Evolutionary conservation across 805 yeast genomes (phyloP).

Genomic region (Candida nonsorbophila): DNA sequence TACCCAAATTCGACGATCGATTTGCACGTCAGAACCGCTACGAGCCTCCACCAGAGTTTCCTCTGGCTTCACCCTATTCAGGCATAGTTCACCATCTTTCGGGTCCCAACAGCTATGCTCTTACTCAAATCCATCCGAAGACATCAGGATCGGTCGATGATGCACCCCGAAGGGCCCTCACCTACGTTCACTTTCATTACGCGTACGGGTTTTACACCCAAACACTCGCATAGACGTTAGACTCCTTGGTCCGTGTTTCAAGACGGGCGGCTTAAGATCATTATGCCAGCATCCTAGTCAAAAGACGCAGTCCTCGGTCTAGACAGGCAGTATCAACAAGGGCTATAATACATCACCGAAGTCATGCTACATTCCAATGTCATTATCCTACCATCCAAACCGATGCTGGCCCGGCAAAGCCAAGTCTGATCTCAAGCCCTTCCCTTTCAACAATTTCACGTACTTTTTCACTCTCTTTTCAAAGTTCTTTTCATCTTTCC

Average conservation of each 20-base stretch:
- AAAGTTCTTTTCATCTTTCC: conserved; percentile 42
- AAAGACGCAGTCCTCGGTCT: conserved; percentile 29
- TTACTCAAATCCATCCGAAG: conserved; percentile 37
- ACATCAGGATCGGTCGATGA: conserved; percentile 35
- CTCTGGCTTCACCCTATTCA: conserved; percentile 43
- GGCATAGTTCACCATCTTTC: conserved; percentile 42
- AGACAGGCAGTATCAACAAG: conserved; percentile 14
- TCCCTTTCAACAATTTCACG: conserved; percentile 43
- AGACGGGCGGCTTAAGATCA: conserved; percentile 28
- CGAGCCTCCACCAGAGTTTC: conserved; percentile 43
- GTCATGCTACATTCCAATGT: conserved; percentile 22
- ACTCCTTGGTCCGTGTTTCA: conserved; percentile 40
- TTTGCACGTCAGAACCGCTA: conserved; percentile 42
- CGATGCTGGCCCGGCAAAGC: conserved; percentile 25
- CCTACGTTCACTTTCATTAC: conserved; percentile 35
- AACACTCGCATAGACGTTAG: conserved; percentile 38
- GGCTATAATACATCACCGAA: conserved; percentile 22
- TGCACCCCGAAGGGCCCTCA: conserved; percentile 28
- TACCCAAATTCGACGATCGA: conserved; percentile 41
- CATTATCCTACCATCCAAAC: conserved; percentile 28
- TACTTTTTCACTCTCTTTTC: conserved; percentile 41
- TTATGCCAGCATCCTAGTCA: conserved; percentile 22
- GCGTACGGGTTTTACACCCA: conserved; percentile 38
- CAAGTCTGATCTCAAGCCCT: conserved; percentile 37
- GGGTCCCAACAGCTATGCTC: conserved; percentile 43